Percentiles rank a stretch among this genome's conserved stretches.
Evolutionary conservation across 495 filamentous ascomycete species (phyloP).

Genomic region (Xylaria acuta): DNA sequence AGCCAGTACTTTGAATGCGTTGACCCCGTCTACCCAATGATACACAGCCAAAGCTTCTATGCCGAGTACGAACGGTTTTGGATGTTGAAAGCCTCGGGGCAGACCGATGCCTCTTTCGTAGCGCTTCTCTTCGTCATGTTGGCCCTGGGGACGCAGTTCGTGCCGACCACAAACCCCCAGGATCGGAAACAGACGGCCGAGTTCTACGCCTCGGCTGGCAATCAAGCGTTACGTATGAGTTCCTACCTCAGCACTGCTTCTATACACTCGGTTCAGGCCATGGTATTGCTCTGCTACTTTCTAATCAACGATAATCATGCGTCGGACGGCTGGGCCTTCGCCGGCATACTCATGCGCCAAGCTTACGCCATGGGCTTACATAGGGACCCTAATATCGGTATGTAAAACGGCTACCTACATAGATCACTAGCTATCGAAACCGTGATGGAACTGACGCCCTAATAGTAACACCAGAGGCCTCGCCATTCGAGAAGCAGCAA

Average conservation of each 20-base stretch:
- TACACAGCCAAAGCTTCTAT: constrained; percentile 69
- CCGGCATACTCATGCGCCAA: constrained; percentile 71
- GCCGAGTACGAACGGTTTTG: constrained; percentile 76
- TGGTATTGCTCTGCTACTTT: constrained; percentile 77
- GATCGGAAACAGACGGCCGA: constrained; percentile 73
- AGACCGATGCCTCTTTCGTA: constrained; percentile 65
- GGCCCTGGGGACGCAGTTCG: constrained; percentile 76
- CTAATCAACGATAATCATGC: constrained; percentile 80
- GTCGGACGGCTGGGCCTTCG: constrained; percentile 77
- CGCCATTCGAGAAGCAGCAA: constrained; percentile 69
- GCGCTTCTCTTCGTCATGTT: constrained; percentile 72
- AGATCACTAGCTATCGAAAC: background rate
- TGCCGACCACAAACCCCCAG: constrained; percentile 58
- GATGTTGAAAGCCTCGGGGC: constrained; percentile 58
- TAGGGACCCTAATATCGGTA: constrained; percentile 72
- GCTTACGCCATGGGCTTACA: constrained; percentile 79
- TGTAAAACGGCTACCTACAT: constrained; percentile 2
- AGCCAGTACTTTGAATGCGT: constrained; percentile 74
- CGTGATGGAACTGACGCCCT: background rate
- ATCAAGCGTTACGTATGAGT: constrained; percentile 70
- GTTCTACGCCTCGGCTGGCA: constrained; percentile 75
- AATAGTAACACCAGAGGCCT: constrained; percentile 61
- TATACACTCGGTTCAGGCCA: constrained; percentile 71
- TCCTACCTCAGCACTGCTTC: constrained; percentile 73
- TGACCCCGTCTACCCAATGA: constrained; percentile 76